These are phyloP conservation scores for Hortaea sp. DNA, from an alignment of 2,329 filamentous ascomycete species.

Conservation along the genomic window DNA sequence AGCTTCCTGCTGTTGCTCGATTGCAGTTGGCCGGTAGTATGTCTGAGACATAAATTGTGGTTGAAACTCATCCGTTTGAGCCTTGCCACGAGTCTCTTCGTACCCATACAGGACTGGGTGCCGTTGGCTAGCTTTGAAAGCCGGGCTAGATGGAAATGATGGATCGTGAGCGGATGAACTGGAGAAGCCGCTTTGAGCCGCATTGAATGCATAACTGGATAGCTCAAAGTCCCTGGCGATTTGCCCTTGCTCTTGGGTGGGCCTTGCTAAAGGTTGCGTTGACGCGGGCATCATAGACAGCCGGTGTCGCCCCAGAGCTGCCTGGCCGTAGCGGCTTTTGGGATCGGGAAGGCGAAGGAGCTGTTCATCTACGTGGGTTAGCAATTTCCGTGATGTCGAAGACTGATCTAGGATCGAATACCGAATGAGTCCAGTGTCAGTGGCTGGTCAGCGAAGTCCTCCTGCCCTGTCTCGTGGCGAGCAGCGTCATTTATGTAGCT, in stretches of 20 bases:
- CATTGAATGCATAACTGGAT: constrained; percentile 16
- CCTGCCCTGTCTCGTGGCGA: too few species aligned
- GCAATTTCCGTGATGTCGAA: too few species aligned
- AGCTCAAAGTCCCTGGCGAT: background rate
- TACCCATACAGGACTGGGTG: constrained; percentile 2
- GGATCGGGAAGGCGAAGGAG: constrained; percentile 24
- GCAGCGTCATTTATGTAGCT: too few species aligned
- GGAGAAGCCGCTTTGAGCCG: constrained; percentile 10
- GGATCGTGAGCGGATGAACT: constrained; percentile 22
- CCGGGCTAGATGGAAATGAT: constrained; percentile 30
- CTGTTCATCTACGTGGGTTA: constrained; percentile 22
- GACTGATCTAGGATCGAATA: constrained; percentile 15
- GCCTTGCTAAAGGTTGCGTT: background rate
- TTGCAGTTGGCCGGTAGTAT: too few species aligned
- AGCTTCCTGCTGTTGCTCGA: too few species aligned
- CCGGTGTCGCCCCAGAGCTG: constrained; percentile 24
- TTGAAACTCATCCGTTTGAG: too few species aligned
- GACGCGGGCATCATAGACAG: constrained; percentile 25
- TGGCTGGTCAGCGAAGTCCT: constrained; percentile 6
- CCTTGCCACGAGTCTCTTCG: background rate
- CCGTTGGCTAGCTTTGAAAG: constrained; percentile 26
- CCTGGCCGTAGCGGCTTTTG: constrained; percentile 25
- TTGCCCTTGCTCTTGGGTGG: background rate
- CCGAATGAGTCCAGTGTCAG: constrained; percentile 39
- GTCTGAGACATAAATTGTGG: too few species aligned